These are phyloP conservation scores for Psilocybe tampanensis DNA, from an alignment of 768 basidiomycete genomes.

Conservation along the genomic window DNA sequence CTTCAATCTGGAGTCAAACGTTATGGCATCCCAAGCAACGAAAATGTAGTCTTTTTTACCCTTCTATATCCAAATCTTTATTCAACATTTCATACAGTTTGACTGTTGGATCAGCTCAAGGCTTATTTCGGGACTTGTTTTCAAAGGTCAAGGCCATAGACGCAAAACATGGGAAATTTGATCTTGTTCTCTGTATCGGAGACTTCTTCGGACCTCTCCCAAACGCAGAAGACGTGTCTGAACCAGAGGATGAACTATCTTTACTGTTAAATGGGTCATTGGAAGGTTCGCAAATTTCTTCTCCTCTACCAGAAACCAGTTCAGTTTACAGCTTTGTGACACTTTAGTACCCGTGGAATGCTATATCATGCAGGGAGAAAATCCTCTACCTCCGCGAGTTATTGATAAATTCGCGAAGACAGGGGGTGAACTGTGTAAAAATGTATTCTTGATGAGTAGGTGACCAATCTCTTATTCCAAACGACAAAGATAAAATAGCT, in stretches of 20 bases:
- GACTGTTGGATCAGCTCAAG: conserved; percentile 79
- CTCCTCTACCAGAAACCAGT: conserved; percentile 11
- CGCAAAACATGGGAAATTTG: conserved; percentile 92
- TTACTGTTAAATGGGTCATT: conserved; percentile 69
- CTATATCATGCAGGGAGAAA: conserved; percentile 89
- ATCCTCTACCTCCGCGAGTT: conserved; percentile 71
- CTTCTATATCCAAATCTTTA: not conserved
- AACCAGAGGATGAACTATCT: conserved; percentile 35
- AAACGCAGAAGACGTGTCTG: conserved; percentile 27
- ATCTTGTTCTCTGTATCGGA: conserved; percentile 78
- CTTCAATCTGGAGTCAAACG: not conserved
- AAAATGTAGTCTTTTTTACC: conserved; percentile 34
- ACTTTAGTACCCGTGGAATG: conserved; percentile 80
- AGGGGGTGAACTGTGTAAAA: conserved; percentile 78
- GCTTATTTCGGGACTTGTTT: conserved; percentile 74
- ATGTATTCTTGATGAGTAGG: conserved; percentile 87
- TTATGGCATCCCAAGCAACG: conserved; percentile 28
- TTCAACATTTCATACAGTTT: conserved; percentile 42
- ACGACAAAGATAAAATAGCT: not conserved
- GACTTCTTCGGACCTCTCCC: conserved; percentile 79
- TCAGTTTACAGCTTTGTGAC: not conserved
- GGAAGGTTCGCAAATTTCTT: conserved; percentile 50
- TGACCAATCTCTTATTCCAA: conserved; percentile 7
- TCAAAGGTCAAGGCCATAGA: conserved; percentile 83
- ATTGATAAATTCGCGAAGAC: conserved; percentile 76